Evolutionary conservation across 2,329 filamentous ascomycete genomes (phyloP).

Genomic region (Trichoderma atroviride): DNA sequence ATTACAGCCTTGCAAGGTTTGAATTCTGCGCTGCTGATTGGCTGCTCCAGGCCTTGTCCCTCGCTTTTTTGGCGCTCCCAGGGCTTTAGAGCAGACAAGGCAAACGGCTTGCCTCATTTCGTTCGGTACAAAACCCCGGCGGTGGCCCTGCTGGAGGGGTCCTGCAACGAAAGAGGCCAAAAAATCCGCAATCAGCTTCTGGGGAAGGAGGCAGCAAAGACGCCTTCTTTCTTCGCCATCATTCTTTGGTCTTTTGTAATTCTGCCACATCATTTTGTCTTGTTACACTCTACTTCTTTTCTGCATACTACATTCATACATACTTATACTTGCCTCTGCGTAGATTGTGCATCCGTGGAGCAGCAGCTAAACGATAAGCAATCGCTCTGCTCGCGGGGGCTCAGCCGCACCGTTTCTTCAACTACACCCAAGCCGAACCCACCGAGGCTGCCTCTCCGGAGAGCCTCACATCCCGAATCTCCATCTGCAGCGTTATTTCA

Average conservation of each 20-base stretch:
- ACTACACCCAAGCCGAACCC: background rate
- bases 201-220: background rate
- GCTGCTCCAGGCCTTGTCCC: background rate
- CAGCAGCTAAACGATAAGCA: background rate
- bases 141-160: constrained; percentile 10
- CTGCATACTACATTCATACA: background rate
- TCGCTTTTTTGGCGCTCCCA: background rate
- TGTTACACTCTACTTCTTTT: background rate
- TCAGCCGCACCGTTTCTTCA: background rate
- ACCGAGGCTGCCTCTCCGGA: background rate
- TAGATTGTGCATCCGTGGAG: background rate
- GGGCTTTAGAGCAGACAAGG: background rate
- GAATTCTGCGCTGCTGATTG: constrained; percentile 7
- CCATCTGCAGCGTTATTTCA: background rate
- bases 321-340: background rate
- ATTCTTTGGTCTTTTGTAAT: background rate
- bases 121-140: background rate
- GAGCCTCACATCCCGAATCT: background rate
- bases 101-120: constrained; percentile 16
- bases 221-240: background rate
- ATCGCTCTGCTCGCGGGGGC: background rate
- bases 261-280: background rate
- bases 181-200: constrained; percentile 11
- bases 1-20: constrained; percentile 4
- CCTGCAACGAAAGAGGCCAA: background rate